Evolutionary conservation across 129 eudicot genomes (phyloP).

Genomic region (Mikania micrantha): DNA sequence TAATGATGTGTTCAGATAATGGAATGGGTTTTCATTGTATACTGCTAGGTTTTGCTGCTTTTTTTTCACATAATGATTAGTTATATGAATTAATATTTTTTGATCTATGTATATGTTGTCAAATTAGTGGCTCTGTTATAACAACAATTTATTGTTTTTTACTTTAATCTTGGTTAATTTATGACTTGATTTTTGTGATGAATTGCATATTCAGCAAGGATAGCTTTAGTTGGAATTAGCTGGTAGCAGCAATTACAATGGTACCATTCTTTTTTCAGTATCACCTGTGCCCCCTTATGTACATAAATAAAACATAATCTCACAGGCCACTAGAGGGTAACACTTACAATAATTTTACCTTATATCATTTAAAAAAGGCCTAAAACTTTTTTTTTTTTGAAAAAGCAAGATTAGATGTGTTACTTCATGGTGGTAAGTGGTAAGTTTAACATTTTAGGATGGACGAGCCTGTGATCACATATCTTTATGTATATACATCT

Average conservation of each 20-base stretch:
- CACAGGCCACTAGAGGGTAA: neutral
- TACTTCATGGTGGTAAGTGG: neutral
- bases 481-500: neutral
- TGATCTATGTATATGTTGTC: neutral
- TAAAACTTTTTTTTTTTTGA: neutral
- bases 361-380: neutral
- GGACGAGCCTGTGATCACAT: neutral
- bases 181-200: slow-evolving; percentile 5
- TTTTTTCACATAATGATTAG: neutral
- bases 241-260: slow-evolving; percentile 18
- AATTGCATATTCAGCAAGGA: slow-evolving; percentile 17
- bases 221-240: neutral
- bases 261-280: neutral
- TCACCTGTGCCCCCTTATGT: neutral
- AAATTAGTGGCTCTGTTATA: neutral
- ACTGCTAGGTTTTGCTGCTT: neutral
- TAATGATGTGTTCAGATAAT: neutral
- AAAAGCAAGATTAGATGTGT: neutral
- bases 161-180: neutral
- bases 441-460: slow-evolving; percentile 5
- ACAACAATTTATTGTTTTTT: no score
- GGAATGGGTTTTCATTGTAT: neutral
- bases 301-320: neutral
- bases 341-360: neutral
- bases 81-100: neutral